Evolutionary conservation across 192 early-diverging fungal species (phyloP).

Genomic region (Entomortierella beljakovae): DNA sequence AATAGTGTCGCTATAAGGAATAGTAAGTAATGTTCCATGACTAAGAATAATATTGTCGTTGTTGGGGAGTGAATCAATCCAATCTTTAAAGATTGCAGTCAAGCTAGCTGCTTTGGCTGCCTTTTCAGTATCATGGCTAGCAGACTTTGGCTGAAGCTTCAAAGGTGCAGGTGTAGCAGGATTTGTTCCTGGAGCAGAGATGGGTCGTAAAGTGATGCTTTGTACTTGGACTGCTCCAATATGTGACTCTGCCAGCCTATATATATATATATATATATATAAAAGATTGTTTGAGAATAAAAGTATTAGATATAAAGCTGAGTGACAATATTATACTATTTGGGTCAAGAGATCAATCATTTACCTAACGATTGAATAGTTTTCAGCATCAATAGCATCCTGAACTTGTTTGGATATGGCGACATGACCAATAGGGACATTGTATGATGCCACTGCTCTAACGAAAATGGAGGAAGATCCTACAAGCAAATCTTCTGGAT

Average conservation of each 20-base stretch:
- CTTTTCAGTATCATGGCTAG: constrained; percentile 39
- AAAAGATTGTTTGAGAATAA: not conserved
- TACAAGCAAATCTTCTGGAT: constrained; percentile 26
- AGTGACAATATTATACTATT: too few relatives aligned
- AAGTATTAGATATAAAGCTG: not conserved
- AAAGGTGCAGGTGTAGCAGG: constrained; percentile 27
- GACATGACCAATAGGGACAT: constrained; percentile 60
- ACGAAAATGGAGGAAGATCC: constrained; percentile 48
- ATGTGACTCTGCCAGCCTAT: constrained; percentile 42
- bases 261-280: too few relatives aligned
- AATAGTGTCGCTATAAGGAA: constrained; percentile 26
- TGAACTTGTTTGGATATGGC: constrained; percentile 53
- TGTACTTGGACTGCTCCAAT: constrained; percentile 18
- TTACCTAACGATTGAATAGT: constrained; percentile 65
- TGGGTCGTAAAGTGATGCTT: constrained; percentile 38
- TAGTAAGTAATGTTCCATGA: constrained; percentile 54
- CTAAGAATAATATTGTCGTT: constrained; percentile 49
- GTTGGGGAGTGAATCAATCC: constrained; percentile 20
- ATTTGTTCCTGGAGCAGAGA: constrained; percentile 29
- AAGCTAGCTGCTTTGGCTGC: constrained; percentile 17
- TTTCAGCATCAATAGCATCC: constrained; percentile 57
- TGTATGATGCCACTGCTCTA: constrained; percentile 31
- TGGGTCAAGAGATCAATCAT: not conserved
- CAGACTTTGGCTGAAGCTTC: constrained; percentile 49
- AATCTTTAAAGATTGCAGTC: constrained; percentile 38